Conservation (phyloP, 2,329 filamentous ascomycete genomes). For the Aspergillus latus region DNA sequence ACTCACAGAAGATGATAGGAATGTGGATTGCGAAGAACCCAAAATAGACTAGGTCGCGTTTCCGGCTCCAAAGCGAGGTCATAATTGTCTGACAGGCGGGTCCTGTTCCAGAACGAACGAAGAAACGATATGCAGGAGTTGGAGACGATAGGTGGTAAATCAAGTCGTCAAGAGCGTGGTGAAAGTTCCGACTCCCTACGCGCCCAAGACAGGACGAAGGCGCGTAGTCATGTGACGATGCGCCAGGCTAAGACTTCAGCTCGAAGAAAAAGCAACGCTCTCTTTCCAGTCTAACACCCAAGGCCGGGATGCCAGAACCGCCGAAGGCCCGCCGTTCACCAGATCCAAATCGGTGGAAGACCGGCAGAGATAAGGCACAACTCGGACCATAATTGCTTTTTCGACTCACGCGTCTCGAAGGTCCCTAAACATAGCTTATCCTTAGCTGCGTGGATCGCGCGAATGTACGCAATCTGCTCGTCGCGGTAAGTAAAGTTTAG, state of each 20-base stretch:
- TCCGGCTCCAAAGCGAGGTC: slow-evolving; percentile 31
- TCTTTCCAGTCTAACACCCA: neutral
- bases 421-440: slow-evolving; percentile 30
- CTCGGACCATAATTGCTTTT: slow-evolving; percentile 26
- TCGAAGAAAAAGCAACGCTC: neutral
- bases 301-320: neutral
- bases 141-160: slow-evolving; percentile 2
- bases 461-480: slow-evolving; percentile 10
- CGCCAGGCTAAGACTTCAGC: no score
- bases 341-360: slow-evolving; percentile 17
- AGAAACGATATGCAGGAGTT: slow-evolving; percentile 2
- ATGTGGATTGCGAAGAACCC: slow-evolving; percentile 63
- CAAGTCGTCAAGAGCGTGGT: neutral
- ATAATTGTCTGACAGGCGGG: slow-evolving; percentile 9
- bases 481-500: slow-evolving; percentile 18
- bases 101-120: neutral
- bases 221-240: slow-evolving; percentile 8
- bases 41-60: slow-evolving; percentile 47
- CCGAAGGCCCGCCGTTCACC: slow-evolving; percentile 16
- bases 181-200: neutral
- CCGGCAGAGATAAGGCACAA: slow-evolving; percentile 12
- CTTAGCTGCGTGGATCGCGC: slow-evolving; percentile 26
- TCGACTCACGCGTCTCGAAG: slow-evolving; percentile 17
- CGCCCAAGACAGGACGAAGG: neutral
- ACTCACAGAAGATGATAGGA: slow-evolving; percentile 60